Conservation (phyloP, 768 basidiomycete genomes). For the Albatrellus ellisii region DNA sequence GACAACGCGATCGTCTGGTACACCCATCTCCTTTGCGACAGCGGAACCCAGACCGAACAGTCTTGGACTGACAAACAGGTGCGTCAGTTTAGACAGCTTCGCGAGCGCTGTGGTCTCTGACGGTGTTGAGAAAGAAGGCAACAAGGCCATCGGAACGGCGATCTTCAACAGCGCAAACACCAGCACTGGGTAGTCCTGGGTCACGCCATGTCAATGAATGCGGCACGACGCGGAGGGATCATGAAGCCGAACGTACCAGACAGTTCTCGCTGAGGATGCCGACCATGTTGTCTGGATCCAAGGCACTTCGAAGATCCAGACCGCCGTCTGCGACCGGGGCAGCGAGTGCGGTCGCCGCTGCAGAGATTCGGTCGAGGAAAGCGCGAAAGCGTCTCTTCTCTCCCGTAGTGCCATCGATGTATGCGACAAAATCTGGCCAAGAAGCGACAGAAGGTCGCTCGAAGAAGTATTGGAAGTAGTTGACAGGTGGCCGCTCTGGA, state of each 20-base stretch:
- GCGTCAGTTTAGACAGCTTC: constrained; percentile 34
- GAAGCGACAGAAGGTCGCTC: neutral
- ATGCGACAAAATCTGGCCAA: neutral
- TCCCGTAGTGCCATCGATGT: neutral
- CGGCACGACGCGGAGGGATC: neutral
- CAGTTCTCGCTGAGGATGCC: constrained; percentile 64
- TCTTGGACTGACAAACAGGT: constrained; percentile 37
- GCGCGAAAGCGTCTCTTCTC: neutral
- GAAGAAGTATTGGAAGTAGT: neutral
- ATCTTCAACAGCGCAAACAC: constrained; percentile 34
- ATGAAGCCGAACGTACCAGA: constrained; percentile 29
- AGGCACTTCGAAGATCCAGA: neutral
- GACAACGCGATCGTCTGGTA: constrained; percentile 31
- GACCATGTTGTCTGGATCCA: constrained; percentile 39
- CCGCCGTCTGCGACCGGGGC: constrained; percentile 18
- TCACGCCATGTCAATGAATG: neutral
- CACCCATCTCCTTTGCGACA: constrained; percentile 22
- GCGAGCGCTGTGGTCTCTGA: constrained; percentile 42
- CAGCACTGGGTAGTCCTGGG: constrained; percentile 40
- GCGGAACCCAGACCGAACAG: constrained; percentile 29
- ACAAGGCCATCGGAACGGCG: constrained; percentile 38
- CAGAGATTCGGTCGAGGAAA: neutral
- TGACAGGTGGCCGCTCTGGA: neutral
- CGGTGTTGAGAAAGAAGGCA: constrained; percentile 41
- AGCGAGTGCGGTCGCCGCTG: neutral